These are phyloP conservation scores for Acacia concinna DNA, from an alignment of 331 rosid species.

Conservation along the genomic window DNA sequence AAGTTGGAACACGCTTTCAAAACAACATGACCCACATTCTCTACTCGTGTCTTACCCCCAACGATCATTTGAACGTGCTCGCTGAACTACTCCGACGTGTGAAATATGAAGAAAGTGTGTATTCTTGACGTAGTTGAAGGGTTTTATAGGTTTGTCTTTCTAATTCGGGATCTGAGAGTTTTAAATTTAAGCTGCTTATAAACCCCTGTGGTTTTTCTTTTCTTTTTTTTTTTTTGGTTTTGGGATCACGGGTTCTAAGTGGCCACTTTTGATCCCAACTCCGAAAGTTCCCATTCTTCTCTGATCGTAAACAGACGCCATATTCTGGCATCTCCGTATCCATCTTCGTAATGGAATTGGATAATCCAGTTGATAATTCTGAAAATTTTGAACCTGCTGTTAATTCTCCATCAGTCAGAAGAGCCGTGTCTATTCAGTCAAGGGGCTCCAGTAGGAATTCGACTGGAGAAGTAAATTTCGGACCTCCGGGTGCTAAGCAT, in stretches of 20 bases:
- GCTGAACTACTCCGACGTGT: neutral
- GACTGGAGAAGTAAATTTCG: conserved; percentile 47
- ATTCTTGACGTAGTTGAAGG: neutral
- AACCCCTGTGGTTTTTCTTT: no score
- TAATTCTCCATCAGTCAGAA: conserved; percentile 51
- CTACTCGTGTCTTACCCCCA: conserved; percentile 10
- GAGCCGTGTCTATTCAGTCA: conserved; percentile 55
- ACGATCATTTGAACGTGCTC: neutral
- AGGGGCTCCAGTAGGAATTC: conserved; percentile 49
- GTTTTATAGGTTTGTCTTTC: neutral
- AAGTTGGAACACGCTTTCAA: neutral
- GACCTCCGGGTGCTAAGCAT: conserved; percentile 42
- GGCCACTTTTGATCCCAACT: conserved; percentile 43
- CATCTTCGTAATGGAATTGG: conserved; percentile 40
- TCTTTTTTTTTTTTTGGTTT: conserved; percentile 2
- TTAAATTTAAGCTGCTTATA: conserved; percentile 19
- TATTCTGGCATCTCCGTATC: conserved; percentile 37
- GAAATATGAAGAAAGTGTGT: neutral
- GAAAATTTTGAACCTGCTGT: conserved; percentile 29
- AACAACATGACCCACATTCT: neutral
- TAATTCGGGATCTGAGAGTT: conserved; percentile 12
- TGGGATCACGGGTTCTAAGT: conserved; percentile 58
- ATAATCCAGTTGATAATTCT: conserved; percentile 38
- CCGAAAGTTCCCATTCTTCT: neutral
- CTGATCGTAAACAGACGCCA: conserved; percentile 45